phyloP scores from a whole-genome alignment of 805 yeast species.

The Suhomyces vadensis region DNA sequence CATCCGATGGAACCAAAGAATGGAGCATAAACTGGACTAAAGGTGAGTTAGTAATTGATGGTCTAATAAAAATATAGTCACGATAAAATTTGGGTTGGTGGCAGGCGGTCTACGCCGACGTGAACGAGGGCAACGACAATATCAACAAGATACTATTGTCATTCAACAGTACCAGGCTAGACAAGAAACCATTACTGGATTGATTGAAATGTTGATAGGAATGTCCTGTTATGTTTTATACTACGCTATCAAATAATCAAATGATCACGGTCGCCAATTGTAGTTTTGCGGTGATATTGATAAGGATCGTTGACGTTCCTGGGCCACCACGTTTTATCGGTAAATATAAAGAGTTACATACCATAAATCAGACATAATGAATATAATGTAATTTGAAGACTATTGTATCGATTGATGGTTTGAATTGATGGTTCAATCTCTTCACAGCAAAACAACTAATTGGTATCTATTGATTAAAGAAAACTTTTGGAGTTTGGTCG shows the following conservation, averaged over 20 bases:
- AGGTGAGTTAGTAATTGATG: conserved; percentile 21
- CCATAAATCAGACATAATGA: conserved; percentile 73
- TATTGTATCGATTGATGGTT: conserved; percentile 6
- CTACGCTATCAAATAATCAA: no score
- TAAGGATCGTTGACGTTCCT: background rate
- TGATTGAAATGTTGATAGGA: no score
- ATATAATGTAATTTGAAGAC: conserved; percentile 8
- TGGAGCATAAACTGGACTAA: conserved; percentile 53
- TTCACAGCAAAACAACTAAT: background rate
- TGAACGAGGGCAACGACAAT: background rate
- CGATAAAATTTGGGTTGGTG: no score
- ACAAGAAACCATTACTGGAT: no score
- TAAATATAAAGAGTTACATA: conserved; percentile 42
- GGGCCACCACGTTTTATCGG: background rate
- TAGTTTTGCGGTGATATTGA: background rate
- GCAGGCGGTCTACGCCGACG: background rate
- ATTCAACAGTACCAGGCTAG: no score
- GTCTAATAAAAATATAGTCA: no score
- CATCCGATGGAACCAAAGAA: conserved; percentile 99
- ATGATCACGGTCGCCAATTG: background rate
- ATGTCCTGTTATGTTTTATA: no score
- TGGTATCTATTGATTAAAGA: background rate
- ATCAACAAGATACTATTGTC: no score
- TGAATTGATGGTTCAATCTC: conserved; percentile 6
- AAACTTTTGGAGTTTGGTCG: conserved; percentile 7